phyloP scores from a whole-genome alignment of 257 asterid species.

The Capsicum chinense region DNA sequence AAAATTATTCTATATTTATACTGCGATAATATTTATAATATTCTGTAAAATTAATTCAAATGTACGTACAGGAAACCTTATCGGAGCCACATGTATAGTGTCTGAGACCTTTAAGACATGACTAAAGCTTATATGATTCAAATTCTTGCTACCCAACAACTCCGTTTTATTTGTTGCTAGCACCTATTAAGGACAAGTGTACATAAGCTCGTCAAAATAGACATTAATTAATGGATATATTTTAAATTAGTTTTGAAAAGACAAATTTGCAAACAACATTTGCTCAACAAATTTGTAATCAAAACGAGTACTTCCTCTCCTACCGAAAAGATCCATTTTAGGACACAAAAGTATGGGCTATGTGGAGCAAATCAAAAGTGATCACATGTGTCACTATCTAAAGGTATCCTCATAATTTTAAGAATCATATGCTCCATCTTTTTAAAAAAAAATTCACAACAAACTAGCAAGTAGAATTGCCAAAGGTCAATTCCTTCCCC shows the following conservation, averaged over 20 bases:
- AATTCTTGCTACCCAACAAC: slow-evolving; percentile 15
- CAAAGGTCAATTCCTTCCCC: too few relatives aligned
- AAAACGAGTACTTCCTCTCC: not conserved
- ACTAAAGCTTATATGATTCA: not conserved
- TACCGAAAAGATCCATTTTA: slow-evolving; percentile 24
- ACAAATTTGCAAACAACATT: slow-evolving; percentile 33
- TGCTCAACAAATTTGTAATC: not conserved
- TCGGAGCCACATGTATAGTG: not conserved
- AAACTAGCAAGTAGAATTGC: not conserved
- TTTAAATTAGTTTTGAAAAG: too few relatives aligned
- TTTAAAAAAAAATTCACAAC: not conserved
- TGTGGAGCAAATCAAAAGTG: slow-evolving; percentile 21
- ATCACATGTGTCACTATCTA: slow-evolving; percentile 32
- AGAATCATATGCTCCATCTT: slow-evolving; percentile 3
- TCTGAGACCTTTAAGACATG: not conserved
- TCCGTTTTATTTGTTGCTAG: slow-evolving; percentile 17
- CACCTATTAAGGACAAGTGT: slow-evolving; percentile 36
- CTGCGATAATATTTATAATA: not conserved
- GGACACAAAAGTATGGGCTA: slow-evolving; percentile 26
- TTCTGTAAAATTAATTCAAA: not conserved
- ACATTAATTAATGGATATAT: not conserved
- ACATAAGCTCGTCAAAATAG: not conserved
- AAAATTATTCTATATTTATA: not conserved
- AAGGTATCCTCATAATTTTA: slow-evolving; percentile 20
- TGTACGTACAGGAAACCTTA: rapidly evolving